Percentiles rank a stretch among this genome's conserved stretches.
phyloP scores from a whole-genome alignment of 352 stramenopile species.

The Phytophthora syringae region DNA sequence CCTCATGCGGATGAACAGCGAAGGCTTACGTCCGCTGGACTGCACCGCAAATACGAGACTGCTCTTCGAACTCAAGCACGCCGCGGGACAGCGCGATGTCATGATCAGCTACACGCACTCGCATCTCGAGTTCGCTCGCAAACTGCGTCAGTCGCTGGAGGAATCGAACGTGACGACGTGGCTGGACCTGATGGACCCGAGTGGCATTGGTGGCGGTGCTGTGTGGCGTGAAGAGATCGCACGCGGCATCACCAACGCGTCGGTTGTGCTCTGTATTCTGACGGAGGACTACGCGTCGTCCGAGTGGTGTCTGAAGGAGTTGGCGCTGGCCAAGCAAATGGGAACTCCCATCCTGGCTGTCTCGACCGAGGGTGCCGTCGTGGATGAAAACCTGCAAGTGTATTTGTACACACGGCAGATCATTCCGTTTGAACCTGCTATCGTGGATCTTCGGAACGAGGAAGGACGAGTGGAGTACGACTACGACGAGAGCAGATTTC shows the following conservation, averaged over 20 bases:
- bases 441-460: conserved; percentile 42
- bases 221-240: conserved; percentile 2
- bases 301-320: not conserved
- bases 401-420: conserved; percentile 75
- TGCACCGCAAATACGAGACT: conserved; percentile 72
- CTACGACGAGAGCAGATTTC: conserved; percentile 26
- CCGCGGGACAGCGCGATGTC: conserved; percentile 70
- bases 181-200: not conserved
- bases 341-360: conserved; percentile 67
- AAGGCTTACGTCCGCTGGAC: conserved; percentile 65
- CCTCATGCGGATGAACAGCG: conserved; percentile 72
- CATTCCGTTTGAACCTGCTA: conserved; percentile 31
- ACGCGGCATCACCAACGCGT: not conserved
- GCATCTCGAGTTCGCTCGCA: conserved; percentile 68
- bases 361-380: conserved; percentile 56
- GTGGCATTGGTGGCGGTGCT: not conserved
- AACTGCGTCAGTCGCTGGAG: not conserved
- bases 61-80: conserved; percentile 72
- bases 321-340: conserved; percentile 63
- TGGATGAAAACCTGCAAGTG: conserved; percentile 68
- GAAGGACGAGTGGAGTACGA: conserved; percentile 27
- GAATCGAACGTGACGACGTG: not conserved
- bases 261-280: not conserved
- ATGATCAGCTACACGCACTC: conserved; percentile 90
- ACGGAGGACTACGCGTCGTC: not conserved